These are phyloP conservation scores for Claviceps paspali DNA, from an alignment of 2,329 filamentous ascomycete genomes.

Conservation along the genomic window DNA sequence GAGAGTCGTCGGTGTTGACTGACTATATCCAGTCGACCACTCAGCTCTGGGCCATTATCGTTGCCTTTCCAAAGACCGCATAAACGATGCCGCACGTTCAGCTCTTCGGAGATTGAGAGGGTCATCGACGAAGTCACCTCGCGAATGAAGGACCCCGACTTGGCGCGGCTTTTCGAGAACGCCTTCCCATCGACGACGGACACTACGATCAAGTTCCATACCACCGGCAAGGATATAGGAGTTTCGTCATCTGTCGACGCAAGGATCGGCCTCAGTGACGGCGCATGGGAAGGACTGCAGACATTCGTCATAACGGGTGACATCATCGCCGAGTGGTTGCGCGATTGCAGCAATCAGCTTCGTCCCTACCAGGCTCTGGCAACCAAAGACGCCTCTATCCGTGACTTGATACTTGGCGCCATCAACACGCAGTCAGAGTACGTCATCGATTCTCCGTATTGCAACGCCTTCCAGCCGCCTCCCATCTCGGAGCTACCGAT, in stretches of 20 bases:
- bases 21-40: conserved; percentile 44
- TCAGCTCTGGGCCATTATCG: conserved; percentile 61
- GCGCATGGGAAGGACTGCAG: conserved; percentile 69
- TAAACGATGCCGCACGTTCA: conserved; percentile 72
- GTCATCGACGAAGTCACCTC: conserved; percentile 72
- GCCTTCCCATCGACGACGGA: conserved; percentile 77
- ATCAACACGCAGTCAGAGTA: conserved; percentile 96
- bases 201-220: conserved; percentile 80
- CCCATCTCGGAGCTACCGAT: conserved; percentile 60
- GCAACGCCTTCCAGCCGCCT: conserved; percentile 95
- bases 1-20: neutral
- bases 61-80: conserved; percentile 80
- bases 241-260: conserved; percentile 20
- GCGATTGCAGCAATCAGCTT: conserved; percentile 87
- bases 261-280: conserved; percentile 27
- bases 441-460: conserved; percentile 88
- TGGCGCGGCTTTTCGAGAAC: conserved; percentile 89
- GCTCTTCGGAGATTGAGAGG: conserved; percentile 70
- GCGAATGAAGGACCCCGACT: conserved; percentile 68
- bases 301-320: conserved; percentile 90
- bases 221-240: conserved; percentile 36
- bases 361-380: conserved; percentile 78
- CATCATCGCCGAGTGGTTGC: conserved; percentile 84
- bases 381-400: conserved; percentile 63
- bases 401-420: conserved; percentile 71